Evolutionary conservation across 306 rosid genomes (phyloP).

Genomic region (Arachis hypogaea): DNA sequence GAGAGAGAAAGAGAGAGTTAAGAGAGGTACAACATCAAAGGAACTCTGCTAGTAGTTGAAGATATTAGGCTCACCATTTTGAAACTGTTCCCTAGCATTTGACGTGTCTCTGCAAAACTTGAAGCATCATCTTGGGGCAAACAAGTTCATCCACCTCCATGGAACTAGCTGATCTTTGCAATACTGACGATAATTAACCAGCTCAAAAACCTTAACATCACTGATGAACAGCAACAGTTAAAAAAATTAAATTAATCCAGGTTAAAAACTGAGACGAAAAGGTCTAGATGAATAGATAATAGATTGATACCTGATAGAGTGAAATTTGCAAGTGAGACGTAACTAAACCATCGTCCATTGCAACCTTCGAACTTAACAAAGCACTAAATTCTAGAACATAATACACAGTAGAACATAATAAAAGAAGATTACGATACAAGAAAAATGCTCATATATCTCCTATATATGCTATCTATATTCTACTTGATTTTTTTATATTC

Average conservation of each 20-base stretch:
- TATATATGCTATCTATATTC: neutral
- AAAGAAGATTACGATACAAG: neutral
- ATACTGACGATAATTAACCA: too few species aligned
- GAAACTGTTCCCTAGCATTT: too few species aligned
- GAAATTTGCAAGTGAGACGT: constrained; percentile 56
- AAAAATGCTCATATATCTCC: neutral
- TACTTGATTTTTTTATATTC: neutral
- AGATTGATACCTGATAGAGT: constrained; percentile 59
- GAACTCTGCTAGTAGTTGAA: too few species aligned
- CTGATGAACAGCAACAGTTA: too few species aligned
- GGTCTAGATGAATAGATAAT: constrained; percentile 33
- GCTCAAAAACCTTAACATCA: too few species aligned
- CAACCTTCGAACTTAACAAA: constrained; percentile 58
- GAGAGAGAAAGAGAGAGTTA: too few species aligned
- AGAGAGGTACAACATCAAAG: too few species aligned
- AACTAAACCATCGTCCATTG: constrained; percentile 52
- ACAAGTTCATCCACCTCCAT: too few species aligned
- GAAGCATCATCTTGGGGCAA: too few species aligned
- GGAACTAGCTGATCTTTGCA: too few species aligned
- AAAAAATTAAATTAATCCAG: constrained; percentile 1
- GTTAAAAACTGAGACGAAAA: constrained; percentile 20
- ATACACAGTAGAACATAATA: neutral
- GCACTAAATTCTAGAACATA: constrained; percentile 59
- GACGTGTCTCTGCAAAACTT: too few species aligned
- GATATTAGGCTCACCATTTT: too few species aligned